Base-by-base conservation (phyloP, 306 rosid genomes). In the Vachellia pachyceras region DNA sequence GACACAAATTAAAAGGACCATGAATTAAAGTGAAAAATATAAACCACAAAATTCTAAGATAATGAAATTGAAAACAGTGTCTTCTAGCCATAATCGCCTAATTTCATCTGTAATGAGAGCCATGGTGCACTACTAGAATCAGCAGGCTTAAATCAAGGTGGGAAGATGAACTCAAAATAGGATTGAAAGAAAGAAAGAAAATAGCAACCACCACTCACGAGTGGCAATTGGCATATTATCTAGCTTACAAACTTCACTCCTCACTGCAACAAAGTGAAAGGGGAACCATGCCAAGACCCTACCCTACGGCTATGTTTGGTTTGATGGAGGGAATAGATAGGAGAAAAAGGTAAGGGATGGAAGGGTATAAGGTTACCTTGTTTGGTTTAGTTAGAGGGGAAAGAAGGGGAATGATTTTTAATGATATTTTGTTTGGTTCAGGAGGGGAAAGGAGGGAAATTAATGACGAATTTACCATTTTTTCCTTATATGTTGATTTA, bases 101-200 rank as follows among this genome's bases (percentile, higher is more conserved):
- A n/a, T n/a, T n/a, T n/a, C n/a, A n/a, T n/a, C n/a, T n/a, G n/a
- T n/a, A n/a, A 52, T 20, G 42, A 70, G 39, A 78, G 39, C 25
- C 67, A 49, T 23, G 14, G 45, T 55, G 41, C 33, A 33, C 33
- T 3, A 41, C 13, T 10, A 45, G 75, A 15, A 45, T 23, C 13
- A 61, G 75, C 41, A n/a, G 57, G 45, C 57, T 20, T 4, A 63
- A 61, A 79, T 76, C 65, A 85, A 22, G 54, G 71, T 22, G 49
- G 7, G 66, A 74, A 79, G 46, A 17, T n/a, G 6, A 40, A 39
- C 45, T 18, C 35, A 25, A 60, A 60, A 60, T 9, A 60, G 17
- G n/a, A 68, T n/a, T 68, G 18, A 36, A 41, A 68, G 12, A 13
- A n/a, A n/a, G n/a, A n/a, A 23, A 13, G 20, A 12, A 66, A 6